Evolutionary conservation across 108 stramenopile species (phyloP).

Genomic region (Discostella pseudostelligera): DNA sequence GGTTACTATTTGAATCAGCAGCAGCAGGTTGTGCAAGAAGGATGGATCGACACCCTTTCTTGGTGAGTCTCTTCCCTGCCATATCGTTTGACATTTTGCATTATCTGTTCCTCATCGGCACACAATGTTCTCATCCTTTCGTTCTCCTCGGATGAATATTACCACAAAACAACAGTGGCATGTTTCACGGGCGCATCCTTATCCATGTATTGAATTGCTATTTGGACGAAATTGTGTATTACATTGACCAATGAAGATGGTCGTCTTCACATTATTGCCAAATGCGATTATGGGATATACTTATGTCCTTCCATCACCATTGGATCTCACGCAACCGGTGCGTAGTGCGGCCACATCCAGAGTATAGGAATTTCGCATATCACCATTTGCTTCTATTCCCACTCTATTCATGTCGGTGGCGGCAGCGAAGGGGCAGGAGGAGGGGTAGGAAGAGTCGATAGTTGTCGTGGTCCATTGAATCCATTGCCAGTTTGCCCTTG

Average conservation of each 20-base stretch:
- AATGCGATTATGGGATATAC: conserved; percentile 30
- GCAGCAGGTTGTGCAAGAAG: background rate
- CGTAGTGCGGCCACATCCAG: too few species aligned
- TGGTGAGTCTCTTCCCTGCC: background rate
- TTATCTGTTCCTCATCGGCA: too few species aligned
- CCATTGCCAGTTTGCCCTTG: conserved; percentile 19
- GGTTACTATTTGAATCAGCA: background rate
- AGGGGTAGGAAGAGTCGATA: background rate
- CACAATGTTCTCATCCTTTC: too few species aligned
- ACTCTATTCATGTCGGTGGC: background rate
- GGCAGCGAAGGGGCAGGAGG: too few species aligned
- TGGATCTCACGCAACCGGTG: conserved; percentile 11
- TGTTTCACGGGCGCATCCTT: conserved; percentile 31
- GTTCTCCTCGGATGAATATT: too few species aligned
- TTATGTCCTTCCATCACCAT: conserved; percentile 21
- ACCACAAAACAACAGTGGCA: too few species aligned
- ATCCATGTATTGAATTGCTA: conserved; percentile 18
- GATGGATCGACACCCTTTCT: conserved; percentile 39
- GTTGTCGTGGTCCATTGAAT: background rate
- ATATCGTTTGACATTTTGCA: too few species aligned
- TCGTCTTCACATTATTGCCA: background rate
- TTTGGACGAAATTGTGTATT: conserved; percentile 39
- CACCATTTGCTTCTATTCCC: conserved; percentile 19
- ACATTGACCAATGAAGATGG: conserved; percentile 20
- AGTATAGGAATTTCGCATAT: too few species aligned